Evolutionary conservation across 2,329 filamentous ascomycete genomes (phyloP).

Genomic region (Alternaria metachromatica): DNA sequence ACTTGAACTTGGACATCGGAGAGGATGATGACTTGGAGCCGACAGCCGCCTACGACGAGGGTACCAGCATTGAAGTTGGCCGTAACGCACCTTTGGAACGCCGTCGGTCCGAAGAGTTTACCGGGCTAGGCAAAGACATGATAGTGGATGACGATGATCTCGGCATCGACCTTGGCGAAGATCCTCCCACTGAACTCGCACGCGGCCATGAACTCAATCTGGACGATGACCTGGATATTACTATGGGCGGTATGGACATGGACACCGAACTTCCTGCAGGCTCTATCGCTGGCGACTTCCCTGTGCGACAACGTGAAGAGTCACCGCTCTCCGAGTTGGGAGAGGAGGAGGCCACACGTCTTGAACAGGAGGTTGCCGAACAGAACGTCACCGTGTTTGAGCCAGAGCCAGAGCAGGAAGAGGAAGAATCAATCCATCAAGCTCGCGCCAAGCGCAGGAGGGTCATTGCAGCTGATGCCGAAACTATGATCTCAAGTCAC

Average conservation of each 20-base stretch:
- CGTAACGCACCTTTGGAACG: constrained; percentile 77
- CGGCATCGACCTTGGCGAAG: constrained; percentile 50
- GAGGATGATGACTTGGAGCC: constrained; percentile 49
- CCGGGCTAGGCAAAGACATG: constrained; percentile 59
- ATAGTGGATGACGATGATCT: constrained; percentile 63
- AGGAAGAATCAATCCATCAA: constrained; percentile 64
- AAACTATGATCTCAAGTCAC: constrained; percentile 76
- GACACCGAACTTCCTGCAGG: constrained; percentile 52
- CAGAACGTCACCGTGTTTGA: constrained; percentile 44
- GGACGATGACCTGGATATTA: constrained; percentile 49
- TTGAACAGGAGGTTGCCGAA: constrained; percentile 66
- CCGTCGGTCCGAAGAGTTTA: constrained; percentile 42
- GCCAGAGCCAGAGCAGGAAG: constrained; percentile 62
- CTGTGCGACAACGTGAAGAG: constrained; percentile 51
- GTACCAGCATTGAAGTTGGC: constrained; percentile 81
- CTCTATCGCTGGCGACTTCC: constrained; percentile 58
- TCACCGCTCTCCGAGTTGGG: constrained; percentile 63
- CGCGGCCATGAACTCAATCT: constrained; percentile 33
- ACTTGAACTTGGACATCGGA: constrained; percentile 70
- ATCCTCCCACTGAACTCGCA: constrained; percentile 31
- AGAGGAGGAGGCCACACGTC: constrained; percentile 62
- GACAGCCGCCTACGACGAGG: constrained; percentile 37
- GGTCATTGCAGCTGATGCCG: constrained; percentile 79
- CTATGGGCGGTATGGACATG: constrained; percentile 54
- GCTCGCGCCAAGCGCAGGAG: constrained; percentile 80